phyloP scores from a whole-genome alignment of 228 moss, liverwort and hornwort genomes.

The Sphagnum fallax region DNA sequence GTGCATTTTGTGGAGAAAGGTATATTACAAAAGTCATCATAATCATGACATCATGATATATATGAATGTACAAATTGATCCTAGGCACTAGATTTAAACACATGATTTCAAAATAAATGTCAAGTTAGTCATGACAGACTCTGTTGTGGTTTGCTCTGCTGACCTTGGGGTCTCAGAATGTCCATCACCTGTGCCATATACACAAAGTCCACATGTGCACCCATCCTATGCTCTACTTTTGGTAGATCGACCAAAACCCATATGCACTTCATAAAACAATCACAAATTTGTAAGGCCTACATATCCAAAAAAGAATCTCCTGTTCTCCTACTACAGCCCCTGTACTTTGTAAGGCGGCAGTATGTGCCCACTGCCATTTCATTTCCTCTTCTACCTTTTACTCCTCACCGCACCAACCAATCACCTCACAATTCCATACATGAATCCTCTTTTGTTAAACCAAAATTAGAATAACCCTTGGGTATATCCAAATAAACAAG shows the following conservation, averaged over 20 bases:
- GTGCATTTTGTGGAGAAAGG: slow-evolving; percentile 30
- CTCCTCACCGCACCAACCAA: not conserved
- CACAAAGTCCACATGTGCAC: slow-evolving; percentile 47
- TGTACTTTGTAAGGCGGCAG: not conserved
- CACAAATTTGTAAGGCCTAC: slow-evolving; percentile 36
- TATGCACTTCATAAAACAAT: slow-evolving; percentile 17
- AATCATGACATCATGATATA: slow-evolving; percentile 53
- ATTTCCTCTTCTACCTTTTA: not conserved
- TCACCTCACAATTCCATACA: not conserved
- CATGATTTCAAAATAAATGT: slow-evolving; percentile 42
- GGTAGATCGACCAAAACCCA: slow-evolving; percentile 61
- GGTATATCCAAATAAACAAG: too few relatives aligned
- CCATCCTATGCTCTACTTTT: slow-evolving; percentile 51
- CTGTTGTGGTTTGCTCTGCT: slow-evolving; percentile 42
- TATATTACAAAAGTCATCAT: slow-evolving; percentile 69
- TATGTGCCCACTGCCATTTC: slow-evolving; percentile 2
- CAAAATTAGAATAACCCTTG: too few relatives aligned
- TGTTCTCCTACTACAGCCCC: not conserved
- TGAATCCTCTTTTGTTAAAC: not conserved
- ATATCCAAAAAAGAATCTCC: slow-evolving; percentile 4
- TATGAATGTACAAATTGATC: slow-evolving; percentile 66
- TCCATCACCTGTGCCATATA: slow-evolving; percentile 52
- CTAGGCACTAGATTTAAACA: slow-evolving; percentile 62
- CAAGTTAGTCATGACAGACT: slow-evolving; percentile 58
- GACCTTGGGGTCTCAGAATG: slow-evolving; percentile 53